Base-by-base conservation (phyloP, 306 rosid genomes). In the Corylus heterophylla region DNA sequence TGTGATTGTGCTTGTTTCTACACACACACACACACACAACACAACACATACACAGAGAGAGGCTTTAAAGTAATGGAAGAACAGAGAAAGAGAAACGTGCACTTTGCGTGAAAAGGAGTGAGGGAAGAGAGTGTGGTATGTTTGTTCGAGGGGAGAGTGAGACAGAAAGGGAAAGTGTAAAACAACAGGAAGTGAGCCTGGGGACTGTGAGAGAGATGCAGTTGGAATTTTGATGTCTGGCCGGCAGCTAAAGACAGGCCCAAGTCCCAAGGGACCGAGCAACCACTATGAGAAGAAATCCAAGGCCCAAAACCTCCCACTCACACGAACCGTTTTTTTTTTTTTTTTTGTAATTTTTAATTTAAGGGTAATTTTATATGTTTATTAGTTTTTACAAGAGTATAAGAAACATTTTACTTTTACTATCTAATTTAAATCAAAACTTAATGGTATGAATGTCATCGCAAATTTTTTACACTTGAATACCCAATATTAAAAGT, bases 91-190 rank as follows among this genome's bases (percentile, higher is more conserved):
- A 50, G 44, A 66, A 70, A 76, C 80, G 85, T 75, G 76, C 85
- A 81, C 80, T 83, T 67, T 61, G 84, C 85, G 69, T 74, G 81
- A 47, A 58, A 78, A 79, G 87, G 74, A 79, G 80, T 7, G 83
- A 59, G 73, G 56, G 48, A 17, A 12, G 64, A 49, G 55, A 27
- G 69, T 42, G 75, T 29, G 37, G 51, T 4, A 4, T 75, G 79
- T 80, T 74, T 55, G 69, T 31, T 31, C 0, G 35, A 31, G 35
- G 35, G 35, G 35, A 27, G 58, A 63, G 42, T 50, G 49, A 73
- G 20, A 31, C 47, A 52, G 45, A 61, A 39, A 44, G 68, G 81
- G 61, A 54, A 62, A 79, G 80, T 42, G 69, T 12, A 58, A 74
- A 51, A 78, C 62, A 47, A 78, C 71, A 63, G 76, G 67, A 49